These are phyloP conservation scores for Neurospora hispaniola DNA, from an alignment of 495 filamentous ascomycete genomes.

Conservation along the genomic window DNA sequence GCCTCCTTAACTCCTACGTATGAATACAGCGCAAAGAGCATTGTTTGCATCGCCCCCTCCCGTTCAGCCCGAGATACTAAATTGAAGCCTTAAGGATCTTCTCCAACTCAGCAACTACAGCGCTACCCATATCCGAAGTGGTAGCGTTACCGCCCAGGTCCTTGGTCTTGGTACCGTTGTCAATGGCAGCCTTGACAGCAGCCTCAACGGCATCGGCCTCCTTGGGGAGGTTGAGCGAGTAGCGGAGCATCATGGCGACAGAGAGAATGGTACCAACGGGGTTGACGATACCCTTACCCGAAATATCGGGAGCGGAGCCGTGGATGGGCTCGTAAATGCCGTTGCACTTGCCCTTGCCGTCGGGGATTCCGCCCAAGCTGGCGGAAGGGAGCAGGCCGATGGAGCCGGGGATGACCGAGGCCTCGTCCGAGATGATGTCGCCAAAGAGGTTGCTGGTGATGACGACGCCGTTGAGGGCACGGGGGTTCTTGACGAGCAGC, in stretches of 20 bases:
- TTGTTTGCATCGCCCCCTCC: not conserved
- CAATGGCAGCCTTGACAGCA: conserved; percentile 68
- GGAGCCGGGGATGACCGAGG: conserved; percentile 87
- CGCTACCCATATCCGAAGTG: conserved; percentile 76
- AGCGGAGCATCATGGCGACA: conserved; percentile 85
- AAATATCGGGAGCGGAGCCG: conserved; percentile 70
- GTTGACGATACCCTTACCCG: conserved; percentile 81
- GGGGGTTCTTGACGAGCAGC: conserved; percentile 93
- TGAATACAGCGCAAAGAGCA: not conserved
- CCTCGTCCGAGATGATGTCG: conserved; percentile 95
- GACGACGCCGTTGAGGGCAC: conserved; percentile 82
- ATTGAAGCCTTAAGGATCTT: conserved; percentile 36
- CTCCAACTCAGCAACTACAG: conserved; percentile 59
- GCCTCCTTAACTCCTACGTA: not conserved
- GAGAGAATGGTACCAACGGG: conserved; percentile 76
- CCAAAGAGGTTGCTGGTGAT: conserved; percentile 94
- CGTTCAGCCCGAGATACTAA: not conserved
- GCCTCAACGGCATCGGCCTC: conserved; percentile 68
- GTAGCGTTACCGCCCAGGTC: conserved; percentile 67
- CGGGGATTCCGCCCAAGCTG: conserved; percentile 76
- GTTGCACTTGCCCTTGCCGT: conserved; percentile 60
- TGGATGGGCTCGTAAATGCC: conserved; percentile 99
- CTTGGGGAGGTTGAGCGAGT: conserved; percentile 66
- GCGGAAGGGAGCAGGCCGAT: conserved; percentile 86
- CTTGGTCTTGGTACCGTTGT: conserved; percentile 59